Base-by-base conservation (phyloP, 2,329 filamentous ascomycete species). In the Aspergillus spinulosporus region DNA sequence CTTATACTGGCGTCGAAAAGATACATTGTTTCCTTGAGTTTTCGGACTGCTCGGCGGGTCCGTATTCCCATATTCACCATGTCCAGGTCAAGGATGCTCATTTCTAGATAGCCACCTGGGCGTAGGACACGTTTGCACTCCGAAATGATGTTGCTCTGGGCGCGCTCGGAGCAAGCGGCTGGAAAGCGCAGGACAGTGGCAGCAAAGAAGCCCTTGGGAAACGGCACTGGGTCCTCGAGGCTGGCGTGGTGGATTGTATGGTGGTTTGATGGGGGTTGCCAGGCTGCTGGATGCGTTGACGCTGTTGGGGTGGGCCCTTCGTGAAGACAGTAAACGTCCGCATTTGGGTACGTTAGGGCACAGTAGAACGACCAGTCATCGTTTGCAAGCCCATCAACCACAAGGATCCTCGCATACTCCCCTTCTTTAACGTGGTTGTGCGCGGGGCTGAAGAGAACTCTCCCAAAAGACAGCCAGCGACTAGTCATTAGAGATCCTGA, bases 341-440 rank as follows among this genome's bases (percentile, higher is more conserved):
- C 76, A 54, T 72, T 70, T 4, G 76, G 74, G 52, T 80, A 80
- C 1, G 77, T 78, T 47, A 80, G 66, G 11, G 78, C 76, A 62
- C 78, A 80, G 61, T 80, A 80, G 61, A 78, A 80, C 6, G 78
- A 80, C 78, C 78, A 80, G 56, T 80, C 78, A 52, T 79, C 77
- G 52, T 79, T 80, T n/a, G 77, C 78, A 14, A 80, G 67, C 9
- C 78, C 78, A 59, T 80, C 78, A 45, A 80, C 74, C 28, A 80
- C 76, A 34, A 80, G 70, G 21, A 80, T 76, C 43, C 76, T 72
- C 21, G 75, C 72, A 50, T 76, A 72, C 4, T 73, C 69, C 21
- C 69, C 67, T 4, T 67, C 60, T 40, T 74, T 71, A 32, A 80
- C 70, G 49, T 77, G 76, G 32, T 74, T 75, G 59, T 80, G 76